Percentiles rank a stretch among this genome's conserved stretches.
Evolutionary conservation across 2,329 filamentous ascomycete species (phyloP).

Genomic region (Annulohypoxylon truncatum): DNA sequence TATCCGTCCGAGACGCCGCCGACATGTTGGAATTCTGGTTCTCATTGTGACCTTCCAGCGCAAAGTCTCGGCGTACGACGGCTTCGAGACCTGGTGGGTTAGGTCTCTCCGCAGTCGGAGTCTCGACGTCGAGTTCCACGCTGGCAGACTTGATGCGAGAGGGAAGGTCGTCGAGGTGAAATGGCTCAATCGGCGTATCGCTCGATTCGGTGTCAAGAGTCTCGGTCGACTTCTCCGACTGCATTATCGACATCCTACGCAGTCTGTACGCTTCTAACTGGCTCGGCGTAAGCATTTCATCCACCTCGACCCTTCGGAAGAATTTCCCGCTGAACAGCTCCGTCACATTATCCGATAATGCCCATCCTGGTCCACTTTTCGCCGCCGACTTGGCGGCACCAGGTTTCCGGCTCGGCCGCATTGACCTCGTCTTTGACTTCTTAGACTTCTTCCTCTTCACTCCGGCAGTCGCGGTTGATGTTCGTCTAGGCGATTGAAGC

Average conservation of each 20-base stretch:
- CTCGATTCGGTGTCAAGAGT: conserved; percentile 50
- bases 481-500: conserved; percentile 45
- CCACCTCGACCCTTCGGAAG: conserved; percentile 66
- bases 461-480: conserved; percentile 48
- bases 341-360: conserved; percentile 66
- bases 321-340: conserved; percentile 66
- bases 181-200: conserved; percentile 60
- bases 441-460: conserved; percentile 58
- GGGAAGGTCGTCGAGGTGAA: conserved; percentile 62
- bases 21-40: conserved; percentile 17
- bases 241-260: conserved; percentile 53
- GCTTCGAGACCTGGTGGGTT: conserved; percentile 43
- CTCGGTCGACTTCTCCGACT: conserved; percentile 49
- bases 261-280: conserved; percentile 61
- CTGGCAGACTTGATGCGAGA: conserved; percentile 56
- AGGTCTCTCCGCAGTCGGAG: conserved; percentile 47
- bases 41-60: conserved; percentile 36
- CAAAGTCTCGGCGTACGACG: conserved; percentile 43
- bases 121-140: conserved; percentile 47
- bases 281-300: conserved; percentile 68
- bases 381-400: conserved; percentile 41
- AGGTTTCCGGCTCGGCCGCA: conserved; percentile 46
- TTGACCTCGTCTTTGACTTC: conserved; percentile 38
- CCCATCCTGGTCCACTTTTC: conserved; percentile 60
- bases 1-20: conserved; percentile 20